Base-by-base conservation (phyloP, 1,284 basidiomycete genomes). In the Malassezia equina region DNA sequence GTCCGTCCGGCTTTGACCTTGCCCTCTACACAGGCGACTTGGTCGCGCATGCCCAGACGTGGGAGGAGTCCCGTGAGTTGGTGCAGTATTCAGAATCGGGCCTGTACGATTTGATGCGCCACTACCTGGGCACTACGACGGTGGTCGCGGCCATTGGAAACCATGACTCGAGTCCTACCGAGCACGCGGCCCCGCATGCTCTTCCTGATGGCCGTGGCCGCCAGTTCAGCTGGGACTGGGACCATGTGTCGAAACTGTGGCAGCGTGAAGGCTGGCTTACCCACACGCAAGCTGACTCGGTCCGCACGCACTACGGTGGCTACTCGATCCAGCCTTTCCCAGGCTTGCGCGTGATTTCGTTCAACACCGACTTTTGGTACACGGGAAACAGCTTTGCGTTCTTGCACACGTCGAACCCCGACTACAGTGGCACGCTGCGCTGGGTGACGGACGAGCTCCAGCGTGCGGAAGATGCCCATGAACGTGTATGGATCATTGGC, bases 361-460 rank as follows among this genome's bases (percentile, higher is more conserved):
- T 88, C 60, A 87, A 88, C 67, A 86, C 85, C 13, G 83, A 88
- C 69, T 64, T 68, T 41, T 68, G 64, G 64, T 71, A 68, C 61
- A 61, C 55, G 46, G 52, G 49, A 42, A 69, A 88, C 66, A 82
- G 80, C 61, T 86, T 86, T 75, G 84, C 84, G 67, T 86, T 83
- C 68, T 83, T 88, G 75, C 85, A 88, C 65, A 79, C 85, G 65
- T 82, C 81, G 15, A 73, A 82, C 33, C 80, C 83, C 2, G 86
- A 88, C 69, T 78, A 78, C 34, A 85, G 82, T 31, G 85, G 86
- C 7, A 84, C 84, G 80, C 77, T 88, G 61, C 79, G 84, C 21
- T 88, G 85, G 77, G 66, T 88, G 50, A 87, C 86, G 2, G 83
- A 86, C 60, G 85, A 88, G 72, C 77, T 88, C 15, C 84, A 86